Conservation (phyloP, 2,329 filamentous ascomycete species). For the Blastomyces gilchristii region DNA sequence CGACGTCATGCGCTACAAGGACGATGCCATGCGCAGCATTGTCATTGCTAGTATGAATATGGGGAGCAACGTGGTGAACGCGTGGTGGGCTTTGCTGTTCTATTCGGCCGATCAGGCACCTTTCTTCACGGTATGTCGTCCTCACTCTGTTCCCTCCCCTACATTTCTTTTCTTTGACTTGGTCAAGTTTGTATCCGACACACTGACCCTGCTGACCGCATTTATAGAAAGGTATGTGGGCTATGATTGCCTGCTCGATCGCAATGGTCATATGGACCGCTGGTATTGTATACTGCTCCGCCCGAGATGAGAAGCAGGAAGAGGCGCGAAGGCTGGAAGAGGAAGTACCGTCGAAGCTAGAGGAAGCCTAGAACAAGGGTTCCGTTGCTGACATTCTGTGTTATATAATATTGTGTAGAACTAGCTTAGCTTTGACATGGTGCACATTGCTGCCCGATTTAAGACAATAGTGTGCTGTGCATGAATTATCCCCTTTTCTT, state of each 20-base stretch:
- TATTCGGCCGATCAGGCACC: constrained; percentile 58
- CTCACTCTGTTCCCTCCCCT: no score
- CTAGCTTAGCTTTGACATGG: background rate
- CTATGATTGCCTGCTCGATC: constrained; percentile 57
- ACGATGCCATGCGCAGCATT: constrained; percentile 52
- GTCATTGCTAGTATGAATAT: constrained; percentile 65
- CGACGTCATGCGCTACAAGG: constrained; percentile 55
- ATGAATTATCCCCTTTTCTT: no score
- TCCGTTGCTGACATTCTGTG: background rate
- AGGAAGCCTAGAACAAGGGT: background rate
- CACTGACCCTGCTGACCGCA: constrained; percentile 9
- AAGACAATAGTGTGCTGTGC: no score
- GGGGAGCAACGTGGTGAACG: constrained; percentile 57
- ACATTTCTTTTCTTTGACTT: background rate
- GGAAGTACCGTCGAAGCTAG: background rate
- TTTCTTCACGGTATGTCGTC: constrained; percentile 48
- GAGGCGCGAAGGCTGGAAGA: background rate
- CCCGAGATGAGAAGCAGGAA: constrained; percentile 13
- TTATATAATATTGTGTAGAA: background rate
- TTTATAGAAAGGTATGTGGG: constrained; percentile 55
- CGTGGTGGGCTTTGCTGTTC: constrained; percentile 64
- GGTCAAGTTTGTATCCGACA: background rate
- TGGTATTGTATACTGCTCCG: constrained; percentile 11
- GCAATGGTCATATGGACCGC: constrained; percentile 50
- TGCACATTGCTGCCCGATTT: no score